phyloP scores from a whole-genome alignment of 495 filamentous ascomycete genomes.

The Daldinia bambusicola region DNA sequence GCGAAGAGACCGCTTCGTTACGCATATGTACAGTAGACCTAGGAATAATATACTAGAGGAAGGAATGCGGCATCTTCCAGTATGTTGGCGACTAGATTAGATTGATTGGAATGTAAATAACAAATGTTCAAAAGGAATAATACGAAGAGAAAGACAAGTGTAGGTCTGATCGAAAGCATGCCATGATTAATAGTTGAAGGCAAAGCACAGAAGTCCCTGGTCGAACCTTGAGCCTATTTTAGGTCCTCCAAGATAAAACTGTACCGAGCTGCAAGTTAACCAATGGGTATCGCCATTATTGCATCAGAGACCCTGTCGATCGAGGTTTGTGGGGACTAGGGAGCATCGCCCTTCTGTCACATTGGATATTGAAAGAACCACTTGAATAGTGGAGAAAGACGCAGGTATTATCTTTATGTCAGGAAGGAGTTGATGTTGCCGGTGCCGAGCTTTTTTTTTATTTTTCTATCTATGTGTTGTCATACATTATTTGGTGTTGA shows the following conservation, averaged over 20 bases:
- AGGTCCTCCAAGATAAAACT: constrained; percentile 23
- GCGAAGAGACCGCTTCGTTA: not conserved
- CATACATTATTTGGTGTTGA: constrained; percentile 14
- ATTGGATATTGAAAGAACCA: constrained; percentile 22
- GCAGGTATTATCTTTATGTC: constrained; percentile 9
- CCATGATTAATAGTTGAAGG: constrained; percentile 15
- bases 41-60: constrained; percentile 12
- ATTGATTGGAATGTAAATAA: constrained; percentile 33
- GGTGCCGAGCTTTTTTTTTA: constrained; percentile 18
- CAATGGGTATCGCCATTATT: constrained; percentile 40
- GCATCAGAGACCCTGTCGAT: constrained; percentile 40
- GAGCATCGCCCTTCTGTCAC: constrained; percentile 15
- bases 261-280: constrained; percentile 15
- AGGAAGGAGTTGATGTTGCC: not conserved
- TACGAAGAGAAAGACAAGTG: constrained; percentile 1
- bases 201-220: constrained; percentile 17
- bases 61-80: constrained; percentile 18
- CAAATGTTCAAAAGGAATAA: constrained; percentile 1
- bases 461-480: not conserved
- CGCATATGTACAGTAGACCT: constrained; percentile 10
- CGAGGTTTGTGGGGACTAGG: constrained; percentile 25
- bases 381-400: constrained; percentile 18
- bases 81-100: constrained; percentile 25
- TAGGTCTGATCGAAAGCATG: constrained; percentile 19
- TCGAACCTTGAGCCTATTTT: constrained; percentile 37